Percentiles rank a stretch among this genome's conserved stretches.
phyloP scores from a whole-genome alignment of 2,329 filamentous ascomycete genomes.

The Cercospora berteroae region DNA sequence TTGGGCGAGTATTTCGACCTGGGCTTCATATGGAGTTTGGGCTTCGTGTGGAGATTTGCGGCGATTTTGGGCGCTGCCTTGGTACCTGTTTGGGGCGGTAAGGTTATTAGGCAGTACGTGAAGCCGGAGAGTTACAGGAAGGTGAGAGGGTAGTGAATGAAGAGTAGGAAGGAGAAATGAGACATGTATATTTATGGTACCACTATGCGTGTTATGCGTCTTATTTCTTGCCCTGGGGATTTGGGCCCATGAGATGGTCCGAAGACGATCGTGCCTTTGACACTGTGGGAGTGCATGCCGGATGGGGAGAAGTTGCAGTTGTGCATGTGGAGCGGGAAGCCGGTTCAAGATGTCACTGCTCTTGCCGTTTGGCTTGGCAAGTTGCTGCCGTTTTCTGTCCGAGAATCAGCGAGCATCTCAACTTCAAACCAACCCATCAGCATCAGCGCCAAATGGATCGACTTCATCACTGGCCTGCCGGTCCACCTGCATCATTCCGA shows the following conservation, averaged over 20 bases:
- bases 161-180: neutral
- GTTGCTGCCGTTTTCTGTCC: neutral
- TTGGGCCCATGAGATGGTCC: neutral
- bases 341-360: neutral
- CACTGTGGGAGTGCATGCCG: neutral
- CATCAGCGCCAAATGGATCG: neutral
- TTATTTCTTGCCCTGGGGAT: neutral
- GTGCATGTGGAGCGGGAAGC: neutral
- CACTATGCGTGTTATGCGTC: neutral
- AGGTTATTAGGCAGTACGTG: slow-evolving; percentile 78
- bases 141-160: slow-evolving; percentile 52
- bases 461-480: neutral
- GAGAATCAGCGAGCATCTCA: neutral
- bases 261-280: neutral
- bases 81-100: slow-evolving; percentile 82
- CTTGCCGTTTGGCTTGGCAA: neutral
- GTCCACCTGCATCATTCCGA: neutral
- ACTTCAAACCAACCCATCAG: neutral
- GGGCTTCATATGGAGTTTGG: slow-evolving; percentile 70
- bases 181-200: neutral
- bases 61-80: slow-evolving; percentile 78
- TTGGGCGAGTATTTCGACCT: slow-evolving; percentile 88
- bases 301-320: neutral
- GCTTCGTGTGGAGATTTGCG: slow-evolving; percentile 82
- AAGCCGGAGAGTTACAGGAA: slow-evolving; percentile 94